Evolutionary conservation across 352 stramenopile genomes (phyloP).

Genomic region (Aphanomyces astaci): DNA sequence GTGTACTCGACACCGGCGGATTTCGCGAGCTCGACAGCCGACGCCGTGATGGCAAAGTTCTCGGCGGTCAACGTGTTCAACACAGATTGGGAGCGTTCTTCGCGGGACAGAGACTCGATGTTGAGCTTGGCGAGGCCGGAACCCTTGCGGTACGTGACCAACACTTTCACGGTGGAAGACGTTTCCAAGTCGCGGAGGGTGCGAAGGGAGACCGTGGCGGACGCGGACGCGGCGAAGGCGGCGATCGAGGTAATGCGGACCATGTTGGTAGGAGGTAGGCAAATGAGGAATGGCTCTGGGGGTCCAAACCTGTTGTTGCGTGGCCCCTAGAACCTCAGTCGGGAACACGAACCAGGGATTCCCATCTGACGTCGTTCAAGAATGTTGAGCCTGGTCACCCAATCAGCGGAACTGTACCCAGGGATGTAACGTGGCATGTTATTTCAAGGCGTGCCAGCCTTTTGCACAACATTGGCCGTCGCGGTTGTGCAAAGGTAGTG

Average conservation of each 20-base stretch:
- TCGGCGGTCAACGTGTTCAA: not conserved
- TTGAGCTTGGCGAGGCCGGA: not conserved
- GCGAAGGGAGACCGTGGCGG: not conserved
- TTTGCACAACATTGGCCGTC: too few relatives aligned
- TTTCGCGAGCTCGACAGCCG: not conserved
- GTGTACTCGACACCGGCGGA: not conserved
- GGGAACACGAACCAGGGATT: too few relatives aligned
- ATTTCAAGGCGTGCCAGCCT: too few relatives aligned
- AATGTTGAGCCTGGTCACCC: too few relatives aligned
- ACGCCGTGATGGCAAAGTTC: not conserved
- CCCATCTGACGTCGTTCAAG: too few relatives aligned
- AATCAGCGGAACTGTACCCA: too few relatives aligned
- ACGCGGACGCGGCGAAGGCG: not conserved
- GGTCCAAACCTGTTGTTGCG: too few relatives aligned
- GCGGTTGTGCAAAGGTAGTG: too few relatives aligned
- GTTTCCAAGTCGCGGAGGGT: not conserved
- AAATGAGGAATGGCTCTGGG: not conserved
- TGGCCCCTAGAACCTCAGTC: too few relatives aligned
- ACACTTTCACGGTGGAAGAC: not conserved
- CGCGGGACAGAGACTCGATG: not conserved
- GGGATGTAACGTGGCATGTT: too few relatives aligned
- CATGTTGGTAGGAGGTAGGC: not conserved
- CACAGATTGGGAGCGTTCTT: not conserved
- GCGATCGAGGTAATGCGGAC: not conserved
- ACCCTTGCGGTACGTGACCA: not conserved